These are phyloP conservation scores for Pterocarpus macrocarpus DNA, from an alignment of 306 rosid genomes.

Conservation along the genomic window DNA sequence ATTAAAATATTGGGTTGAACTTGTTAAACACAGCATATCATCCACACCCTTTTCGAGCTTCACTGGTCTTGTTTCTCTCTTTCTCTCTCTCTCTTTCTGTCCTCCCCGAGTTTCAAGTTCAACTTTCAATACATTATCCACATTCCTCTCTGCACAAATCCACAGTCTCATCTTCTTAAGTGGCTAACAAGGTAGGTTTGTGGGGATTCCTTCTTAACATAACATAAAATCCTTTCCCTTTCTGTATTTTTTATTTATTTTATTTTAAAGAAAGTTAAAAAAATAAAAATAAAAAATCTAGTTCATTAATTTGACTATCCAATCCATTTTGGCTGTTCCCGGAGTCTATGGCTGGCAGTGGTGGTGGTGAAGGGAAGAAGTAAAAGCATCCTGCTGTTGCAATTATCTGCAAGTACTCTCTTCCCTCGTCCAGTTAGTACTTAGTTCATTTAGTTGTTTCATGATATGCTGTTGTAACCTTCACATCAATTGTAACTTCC, in stretches of 20 bases:
- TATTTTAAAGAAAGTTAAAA: background rate
- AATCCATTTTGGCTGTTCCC: conserved; percentile 44
- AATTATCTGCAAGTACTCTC: conserved; percentile 29
- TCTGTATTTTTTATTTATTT: background rate
- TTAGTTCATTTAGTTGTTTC: conserved; percentile 38
- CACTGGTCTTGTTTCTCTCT: conserved; percentile 24
- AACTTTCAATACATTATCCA: conserved; percentile 53
- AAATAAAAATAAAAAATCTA: background rate
- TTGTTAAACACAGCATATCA: conserved; percentile 25
- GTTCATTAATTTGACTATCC: conserved; percentile 45
- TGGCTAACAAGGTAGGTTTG: conserved; percentile 61
- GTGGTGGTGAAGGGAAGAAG: conserved; percentile 41
- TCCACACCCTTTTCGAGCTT: conserved; percentile 49
- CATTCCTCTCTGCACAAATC: conserved; percentile 49
- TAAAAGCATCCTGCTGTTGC: conserved; percentile 25
- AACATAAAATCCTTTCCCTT: conserved; percentile 43
- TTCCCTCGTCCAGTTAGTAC: conserved; percentile 13
- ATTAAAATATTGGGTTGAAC: conserved; percentile 44
- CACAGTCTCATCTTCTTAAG: conserved; percentile 50
- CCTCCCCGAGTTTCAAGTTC: conserved; percentile 42
- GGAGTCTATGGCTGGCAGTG: conserved; percentile 65
- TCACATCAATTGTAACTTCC: conserved; percentile 40
- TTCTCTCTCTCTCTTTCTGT: conserved; percentile 30
- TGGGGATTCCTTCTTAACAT: conserved; percentile 52
- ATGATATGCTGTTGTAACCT: conserved; percentile 29